Base-by-base conservation (phyloP, 176 grass and related monocot species). In the Chloris gayana region DNA sequence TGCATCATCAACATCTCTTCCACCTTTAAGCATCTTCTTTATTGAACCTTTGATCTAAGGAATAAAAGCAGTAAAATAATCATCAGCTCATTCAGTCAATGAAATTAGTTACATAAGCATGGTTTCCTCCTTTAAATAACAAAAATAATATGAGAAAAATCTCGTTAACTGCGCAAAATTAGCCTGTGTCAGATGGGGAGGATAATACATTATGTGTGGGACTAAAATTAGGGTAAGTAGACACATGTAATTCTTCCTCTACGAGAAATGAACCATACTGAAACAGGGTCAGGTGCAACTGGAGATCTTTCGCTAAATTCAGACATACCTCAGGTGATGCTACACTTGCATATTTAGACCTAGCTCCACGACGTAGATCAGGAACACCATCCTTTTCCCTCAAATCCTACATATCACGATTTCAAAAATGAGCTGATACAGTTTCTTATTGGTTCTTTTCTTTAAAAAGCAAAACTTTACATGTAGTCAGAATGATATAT, bases 321-420 rank as follows among this genome's bases (percentile, higher is more conserved):
- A 41, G 62, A 62, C 76, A 65, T 62, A 99, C 96, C 96, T 99
- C 92, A 77, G 90, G 92, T 19, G 86, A 88, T 79, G 66, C 62
- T 73, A 95, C 90, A 22, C 80, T 91, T 38, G 92, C 86, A 93
- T 93, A 99, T 93, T 93, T 99, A 67, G 82, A 88, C 77, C 96
- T 91, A 91, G 92, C 92, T 78, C 61, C 88, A 79, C 84, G 87
- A 14, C 96, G 80, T 68, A 99, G 86, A 91, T 95, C 92, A 84
- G 96, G 96, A 84, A 99, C 70, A 33, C 96, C 96, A 87, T 99
- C 88, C 73, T 78, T 95, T 76, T 74, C 79, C 76, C 92, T 93
- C 42, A 93, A 82, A 69, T 93, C 88, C 96, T 99, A 82, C 83
- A 99, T 32, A 83, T 70, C 33, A 89, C 29, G 25, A 84, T 63